Evolutionary conservation across 179 eudicot species (phyloP).

Genomic region (Spinacia oleracea): DNA sequence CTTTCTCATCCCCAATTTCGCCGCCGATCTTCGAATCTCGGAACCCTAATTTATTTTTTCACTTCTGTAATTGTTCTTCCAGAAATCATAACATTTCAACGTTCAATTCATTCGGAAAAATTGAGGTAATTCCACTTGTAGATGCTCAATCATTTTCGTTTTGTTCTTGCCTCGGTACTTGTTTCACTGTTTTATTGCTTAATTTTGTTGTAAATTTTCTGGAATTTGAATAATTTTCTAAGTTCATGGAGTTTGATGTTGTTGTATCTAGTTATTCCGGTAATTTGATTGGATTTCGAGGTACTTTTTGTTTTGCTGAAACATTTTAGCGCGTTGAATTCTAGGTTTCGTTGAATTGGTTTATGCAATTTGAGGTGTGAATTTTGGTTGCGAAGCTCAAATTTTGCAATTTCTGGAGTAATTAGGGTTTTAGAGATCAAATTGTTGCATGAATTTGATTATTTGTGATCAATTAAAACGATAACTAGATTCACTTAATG

Average conservation of each 20-base stretch:
- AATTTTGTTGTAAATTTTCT: background rate
- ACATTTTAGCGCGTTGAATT: background rate
- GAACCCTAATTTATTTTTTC: slow-evolving; percentile 5
- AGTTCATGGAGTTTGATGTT: background rate
- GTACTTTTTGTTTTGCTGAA: background rate
- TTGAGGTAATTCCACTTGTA: slow-evolving; percentile 3
- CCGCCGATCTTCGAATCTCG: background rate
- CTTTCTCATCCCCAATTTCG: slow-evolving; percentile 11
- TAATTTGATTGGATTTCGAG: background rate
- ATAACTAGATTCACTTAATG: background rate
- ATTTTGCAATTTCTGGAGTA: background rate
- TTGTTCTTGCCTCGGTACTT: background rate
- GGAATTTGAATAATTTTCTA: background rate
- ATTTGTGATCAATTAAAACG: background rate
- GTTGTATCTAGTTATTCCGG: background rate
- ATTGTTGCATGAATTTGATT: background rate
- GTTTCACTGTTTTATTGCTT: background rate
- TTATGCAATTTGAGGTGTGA: background rate
- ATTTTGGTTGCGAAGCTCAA: background rate
- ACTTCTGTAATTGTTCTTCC: background rate
- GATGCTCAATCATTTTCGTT: background rate
- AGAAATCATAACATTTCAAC: background rate
- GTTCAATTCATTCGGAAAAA: background rate
- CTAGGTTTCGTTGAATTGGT: background rate
- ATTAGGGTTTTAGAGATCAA: background rate